These are phyloP conservation scores for Neurospora tetrasperma DNA, from an alignment of 495 filamentous ascomycete species.

Conservation along the genomic window DNA sequence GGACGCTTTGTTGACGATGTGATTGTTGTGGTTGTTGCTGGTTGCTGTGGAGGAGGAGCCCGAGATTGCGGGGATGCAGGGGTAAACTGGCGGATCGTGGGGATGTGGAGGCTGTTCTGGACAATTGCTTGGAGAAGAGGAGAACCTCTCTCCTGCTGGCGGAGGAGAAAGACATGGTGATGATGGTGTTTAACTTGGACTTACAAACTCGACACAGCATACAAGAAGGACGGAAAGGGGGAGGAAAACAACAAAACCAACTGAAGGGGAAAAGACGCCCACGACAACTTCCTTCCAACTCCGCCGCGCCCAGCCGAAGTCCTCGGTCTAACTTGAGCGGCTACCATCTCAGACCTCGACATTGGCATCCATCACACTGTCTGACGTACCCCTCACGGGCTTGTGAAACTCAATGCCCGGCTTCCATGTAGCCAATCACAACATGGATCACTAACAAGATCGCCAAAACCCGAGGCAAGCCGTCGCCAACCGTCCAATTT, in stretches of 20 bases:
- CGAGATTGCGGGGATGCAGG: conserved; percentile 2
- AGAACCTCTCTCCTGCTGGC: conserved; percentile 24
- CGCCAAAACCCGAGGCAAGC: background rate
- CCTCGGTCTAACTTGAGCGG: background rate
- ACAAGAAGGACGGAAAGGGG: background rate
- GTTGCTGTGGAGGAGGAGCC: conserved; percentile 10
- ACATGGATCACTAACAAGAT: background rate
- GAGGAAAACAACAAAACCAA: background rate
- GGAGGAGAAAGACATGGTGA: conserved; percentile 24
- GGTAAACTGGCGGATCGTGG: background rate
- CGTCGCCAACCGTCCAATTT: background rate
- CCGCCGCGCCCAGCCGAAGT: background rate
- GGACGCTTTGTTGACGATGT: conserved; percentile 15
- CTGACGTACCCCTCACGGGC: background rate
- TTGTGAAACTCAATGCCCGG: background rate
- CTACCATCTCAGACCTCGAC: background rate
- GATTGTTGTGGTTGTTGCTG: conserved; percentile 11
- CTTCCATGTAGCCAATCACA: background rate
- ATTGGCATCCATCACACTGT: background rate
- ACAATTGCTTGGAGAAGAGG: conserved; percentile 32
- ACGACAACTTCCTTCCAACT: background rate
- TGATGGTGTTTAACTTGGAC: background rate
- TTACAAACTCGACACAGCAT: background rate
- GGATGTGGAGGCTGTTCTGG: background rate
- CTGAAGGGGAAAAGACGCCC: background rate